Conservation (phyloP, 2,329 filamentous ascomycete species). For the Dactylellina haptotyla region DNA sequence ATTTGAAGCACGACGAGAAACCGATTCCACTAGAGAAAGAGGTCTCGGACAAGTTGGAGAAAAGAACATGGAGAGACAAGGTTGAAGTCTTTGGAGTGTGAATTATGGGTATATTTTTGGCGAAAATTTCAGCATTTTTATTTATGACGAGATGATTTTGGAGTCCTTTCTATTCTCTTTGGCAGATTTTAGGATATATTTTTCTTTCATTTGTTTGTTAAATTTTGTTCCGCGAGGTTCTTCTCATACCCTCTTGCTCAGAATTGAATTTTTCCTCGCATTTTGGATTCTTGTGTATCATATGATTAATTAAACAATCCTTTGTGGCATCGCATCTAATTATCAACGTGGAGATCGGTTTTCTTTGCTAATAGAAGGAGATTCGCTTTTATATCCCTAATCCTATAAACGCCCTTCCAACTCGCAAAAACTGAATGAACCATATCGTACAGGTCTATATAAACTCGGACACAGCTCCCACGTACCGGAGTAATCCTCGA, state of each 20-base stretch:
- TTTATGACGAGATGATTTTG: background rate
- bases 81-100: slow-evolving; percentile 8
- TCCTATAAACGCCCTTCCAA: background rate
- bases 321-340: background rate
- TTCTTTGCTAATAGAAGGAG: too few relatives aligned
- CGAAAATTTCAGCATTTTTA: background rate
- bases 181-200: background rate
- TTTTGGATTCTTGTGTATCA: slow-evolving; percentile 18
- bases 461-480: too few relatives aligned
- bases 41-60: slow-evolving; percentile 22
- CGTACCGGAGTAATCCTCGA: too few relatives aligned
- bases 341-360: too few relatives aligned
- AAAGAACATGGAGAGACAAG: slow-evolving; percentile 31
- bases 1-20: slow-evolving; percentile 68
- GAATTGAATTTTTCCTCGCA: background rate
- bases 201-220: background rate
- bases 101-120: background rate
- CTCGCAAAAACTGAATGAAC: background rate
- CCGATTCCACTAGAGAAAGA: slow-evolving; percentile 60
- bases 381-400: background rate
- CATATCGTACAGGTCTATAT: background rate
- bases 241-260: background rate
- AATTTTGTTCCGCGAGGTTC: slow-evolving; percentile 6
- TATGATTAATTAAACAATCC: background rate
- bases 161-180: slow-evolving; percentile 1